These are phyloP conservation scores for Skeletonema marinoi DNA, from an alignment of 108 stramenopile species.

Conservation along the genomic window DNA sequence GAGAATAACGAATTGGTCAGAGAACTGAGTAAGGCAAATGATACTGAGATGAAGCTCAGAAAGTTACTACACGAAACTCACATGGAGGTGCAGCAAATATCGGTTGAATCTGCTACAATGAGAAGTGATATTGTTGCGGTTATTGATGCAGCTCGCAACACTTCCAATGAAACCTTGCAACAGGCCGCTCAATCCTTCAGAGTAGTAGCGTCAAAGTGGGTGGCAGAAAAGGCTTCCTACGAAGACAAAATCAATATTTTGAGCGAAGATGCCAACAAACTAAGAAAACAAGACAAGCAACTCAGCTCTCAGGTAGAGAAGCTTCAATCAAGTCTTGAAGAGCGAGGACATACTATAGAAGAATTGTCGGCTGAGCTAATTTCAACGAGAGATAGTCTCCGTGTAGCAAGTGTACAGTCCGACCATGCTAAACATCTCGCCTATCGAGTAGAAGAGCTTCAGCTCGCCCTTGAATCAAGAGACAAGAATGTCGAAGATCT, in stretches of 20 bases:
- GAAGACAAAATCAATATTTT: neutral
- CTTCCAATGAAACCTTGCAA: neutral
- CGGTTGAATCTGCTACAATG: conserved; percentile 7
- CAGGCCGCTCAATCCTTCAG: conserved; percentile 1
- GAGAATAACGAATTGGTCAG: neutral
- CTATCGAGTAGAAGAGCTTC: neutral
- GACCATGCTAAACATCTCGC: neutral
- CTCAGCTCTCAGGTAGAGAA: neutral
- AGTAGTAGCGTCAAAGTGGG: neutral
- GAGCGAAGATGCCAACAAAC: neutral
- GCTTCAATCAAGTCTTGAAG: neutral
- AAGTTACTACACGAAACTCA: conserved; percentile 4
- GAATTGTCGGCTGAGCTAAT: neutral
- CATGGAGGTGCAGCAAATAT: conserved; percentile 5
- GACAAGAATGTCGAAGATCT: neutral
- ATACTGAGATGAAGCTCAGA: conserved; percentile 3
- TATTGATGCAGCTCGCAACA: neutral
- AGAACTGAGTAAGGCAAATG: neutral
- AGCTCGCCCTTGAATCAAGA: neutral
- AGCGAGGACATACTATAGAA: neutral
- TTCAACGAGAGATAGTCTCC: neutral
- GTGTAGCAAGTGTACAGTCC: neutral
- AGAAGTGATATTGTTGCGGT: conserved; percentile 3
- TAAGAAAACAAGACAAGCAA: neutral
- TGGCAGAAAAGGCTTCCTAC: neutral